A percentile compares a stretch with the other conserved stretches of the same genome.
Evolutionary conservation across 768 basidiomycete species (phyloP).

Genomic region (Pleurotus eryngii): DNA sequence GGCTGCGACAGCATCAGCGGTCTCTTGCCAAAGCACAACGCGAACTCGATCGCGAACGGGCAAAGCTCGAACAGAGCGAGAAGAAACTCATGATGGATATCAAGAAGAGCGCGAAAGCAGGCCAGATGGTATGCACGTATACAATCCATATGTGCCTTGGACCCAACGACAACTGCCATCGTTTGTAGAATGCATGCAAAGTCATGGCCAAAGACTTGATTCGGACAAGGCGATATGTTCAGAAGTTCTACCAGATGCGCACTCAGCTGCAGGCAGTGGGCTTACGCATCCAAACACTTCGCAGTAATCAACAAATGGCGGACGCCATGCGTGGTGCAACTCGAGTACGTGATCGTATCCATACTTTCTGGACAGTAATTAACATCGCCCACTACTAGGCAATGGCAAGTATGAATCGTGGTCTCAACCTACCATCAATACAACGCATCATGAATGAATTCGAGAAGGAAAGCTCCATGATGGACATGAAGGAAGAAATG

Average conservation of each 20-base stretch:
- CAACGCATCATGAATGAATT: slow-evolving; percentile 98
- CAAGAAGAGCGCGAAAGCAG: slow-evolving; percentile 92
- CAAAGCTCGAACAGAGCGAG: slow-evolving; percentile 92
- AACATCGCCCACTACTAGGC: slow-evolving; percentile 52
- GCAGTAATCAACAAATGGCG: slow-evolving; percentile 99
- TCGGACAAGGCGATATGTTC: slow-evolving; percentile 89
- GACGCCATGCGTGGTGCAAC: slow-evolving; percentile 99
- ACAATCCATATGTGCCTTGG: not conserved
- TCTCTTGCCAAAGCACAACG: slow-evolving; percentile 95
- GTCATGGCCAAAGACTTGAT: slow-evolving; percentile 99
- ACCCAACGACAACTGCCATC: not conserved
- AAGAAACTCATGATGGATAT: slow-evolving; percentile 96
- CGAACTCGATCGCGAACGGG: slow-evolving; percentile 93
- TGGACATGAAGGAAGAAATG: slow-evolving; percentile 99
- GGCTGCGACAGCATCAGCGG: slow-evolving; percentile 94
- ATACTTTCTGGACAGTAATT: slow-evolving; percentile 4
- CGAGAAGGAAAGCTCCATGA: slow-evolving; percentile 93
- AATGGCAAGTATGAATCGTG: slow-evolving; percentile 97
- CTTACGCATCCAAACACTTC: slow-evolving; percentile 90
- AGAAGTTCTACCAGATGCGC: slow-evolving; percentile 99
- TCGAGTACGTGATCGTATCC: slow-evolving; percentile 51
- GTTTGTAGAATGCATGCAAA: slow-evolving; percentile 89
- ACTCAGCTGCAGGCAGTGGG: slow-evolving; percentile 97
- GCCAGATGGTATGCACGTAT: slow-evolving; percentile 73
- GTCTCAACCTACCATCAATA: slow-evolving; percentile 91